Conservation (phyloP, 2,329 filamentous ascomycete species). For the Colletotrichum abscissum region DNA sequence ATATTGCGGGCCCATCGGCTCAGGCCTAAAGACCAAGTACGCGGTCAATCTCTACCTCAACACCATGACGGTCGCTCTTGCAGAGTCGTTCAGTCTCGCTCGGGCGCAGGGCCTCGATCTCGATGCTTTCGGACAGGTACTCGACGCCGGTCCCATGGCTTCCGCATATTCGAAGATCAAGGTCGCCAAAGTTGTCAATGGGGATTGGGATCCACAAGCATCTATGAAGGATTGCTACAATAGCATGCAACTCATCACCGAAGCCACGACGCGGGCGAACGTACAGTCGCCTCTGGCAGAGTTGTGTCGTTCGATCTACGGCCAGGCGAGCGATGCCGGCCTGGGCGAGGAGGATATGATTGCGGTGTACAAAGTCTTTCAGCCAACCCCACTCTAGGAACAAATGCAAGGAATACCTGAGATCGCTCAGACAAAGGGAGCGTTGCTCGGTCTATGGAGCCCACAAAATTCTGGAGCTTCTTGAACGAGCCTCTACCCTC, state of each 20-base stretch:
- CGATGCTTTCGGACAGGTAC: constrained; percentile 42
- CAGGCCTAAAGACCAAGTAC: constrained; percentile 46
- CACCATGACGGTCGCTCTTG: constrained; percentile 44
- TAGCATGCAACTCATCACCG: constrained; percentile 42
- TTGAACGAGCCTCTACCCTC: neutral
- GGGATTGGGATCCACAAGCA: constrained; percentile 46
- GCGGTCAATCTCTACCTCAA: constrained; percentile 45
- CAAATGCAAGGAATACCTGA: neutral
- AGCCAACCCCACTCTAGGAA: neutral
- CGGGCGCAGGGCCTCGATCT: constrained; percentile 45
- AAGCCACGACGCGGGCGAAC: constrained; percentile 37
- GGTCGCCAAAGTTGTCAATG: constrained; percentile 42
- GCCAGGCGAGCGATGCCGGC: constrained; percentile 39
- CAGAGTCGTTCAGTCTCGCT: constrained; percentile 47
- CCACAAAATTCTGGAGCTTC: neutral
- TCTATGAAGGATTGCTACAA: constrained; percentile 46
- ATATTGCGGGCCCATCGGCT: constrained; percentile 47
- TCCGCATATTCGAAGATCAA: constrained; percentile 45
- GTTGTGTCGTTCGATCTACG: constrained; percentile 39
- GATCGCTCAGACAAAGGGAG: neutral
- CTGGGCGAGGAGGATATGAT: constrained; percentile 44
- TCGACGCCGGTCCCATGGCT: constrained; percentile 45
- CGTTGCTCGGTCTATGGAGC: too few relatives aligned
- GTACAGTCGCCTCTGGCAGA: constrained; percentile 39
- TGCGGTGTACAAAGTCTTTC: constrained; percentile 37